Base-by-base conservation (phyloP, 2,329 filamentous ascomycete species). In the Nigrograna mackinnonii region DNA sequence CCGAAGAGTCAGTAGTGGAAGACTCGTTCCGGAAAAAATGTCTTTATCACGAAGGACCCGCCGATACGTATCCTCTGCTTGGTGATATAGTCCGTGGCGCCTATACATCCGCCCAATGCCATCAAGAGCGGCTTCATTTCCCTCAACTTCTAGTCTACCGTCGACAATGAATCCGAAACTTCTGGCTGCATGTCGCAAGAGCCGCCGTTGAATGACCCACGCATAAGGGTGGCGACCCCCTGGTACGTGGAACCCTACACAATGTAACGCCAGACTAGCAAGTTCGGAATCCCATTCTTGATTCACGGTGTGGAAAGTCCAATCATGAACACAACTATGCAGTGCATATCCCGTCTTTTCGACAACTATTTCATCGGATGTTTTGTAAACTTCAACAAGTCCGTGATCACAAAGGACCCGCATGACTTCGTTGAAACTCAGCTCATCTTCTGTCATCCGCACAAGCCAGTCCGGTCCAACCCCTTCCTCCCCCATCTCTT, bases 271-370 rank as follows among this genome's bases (percentile, higher is more conserved):
- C 2, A 52, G 11, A 4, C 22, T 14, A 4, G 50, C 48, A 16
- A 52, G 9, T 6, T 24, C 37, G 22, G 5, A 3, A 41, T 53
- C 40, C 47, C 45, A 47, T 35, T 47, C 37, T 35, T 32, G 19
- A 34, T 63, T 62, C 6, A 64, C 38, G 3, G 57, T 52, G 37
- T 63, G 35, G 3, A 44, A 37, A 38, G 46, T 56, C 62, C 59
- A 67, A 4, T 51, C 39, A 46, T 68, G 61, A 12, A 69, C 58
- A 35, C 60, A 66, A 6, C 46, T 39, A 44, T 69, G 63, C 22
- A 67, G 52, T 14, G 56, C 54, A 30, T 67, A 67, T 30, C 57
- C 58, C 41, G 17, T 22, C 3, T 45, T 52, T 18, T 50, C 51
- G 6, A 37, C 4, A 16, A 28, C 26, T 11, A 11, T 12, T 22